Percentiles rank a stretch among this genome's conserved stretches.
These are phyloP conservation scores for Sclerotinia nivalis DNA, from an alignment of 2,329 filamentous ascomycete species.

Conservation along the genomic window DNA sequence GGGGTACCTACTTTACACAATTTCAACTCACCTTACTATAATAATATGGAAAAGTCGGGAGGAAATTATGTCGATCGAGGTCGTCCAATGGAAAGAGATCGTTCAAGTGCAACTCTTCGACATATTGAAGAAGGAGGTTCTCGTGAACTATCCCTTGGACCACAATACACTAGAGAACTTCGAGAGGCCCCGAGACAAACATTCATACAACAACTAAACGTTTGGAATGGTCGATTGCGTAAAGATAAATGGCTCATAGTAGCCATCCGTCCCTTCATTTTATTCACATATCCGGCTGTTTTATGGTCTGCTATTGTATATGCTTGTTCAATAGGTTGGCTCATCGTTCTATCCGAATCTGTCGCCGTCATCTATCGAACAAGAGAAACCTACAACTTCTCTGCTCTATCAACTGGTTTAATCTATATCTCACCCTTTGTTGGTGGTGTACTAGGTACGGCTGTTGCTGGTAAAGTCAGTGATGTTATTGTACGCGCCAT, in stretches of 20 bases:
- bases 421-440: constrained; percentile 90
- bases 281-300: constrained; percentile 84
- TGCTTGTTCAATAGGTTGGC: constrained; percentile 85
- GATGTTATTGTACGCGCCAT: constrained; percentile 82
- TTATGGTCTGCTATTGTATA: constrained; percentile 88
- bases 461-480: constrained; percentile 83
- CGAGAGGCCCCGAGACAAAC: constrained; percentile 67
- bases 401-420: constrained; percentile 75
- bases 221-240: constrained; percentile 76
- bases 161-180: constrained; percentile 68
- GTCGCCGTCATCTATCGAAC: constrained; percentile 78
- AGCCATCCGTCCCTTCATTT: constrained; percentile 75
- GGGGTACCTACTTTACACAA: constrained; percentile 42
- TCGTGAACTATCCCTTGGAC: constrained; percentile 10
- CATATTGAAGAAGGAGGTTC: background rate
- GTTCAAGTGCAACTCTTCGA: background rate
- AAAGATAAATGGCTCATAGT: constrained; percentile 79
- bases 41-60: constrained; percentile 30
- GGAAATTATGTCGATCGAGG: constrained; percentile 27
- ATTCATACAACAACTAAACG: constrained; percentile 71
- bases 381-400: constrained; percentile 73
- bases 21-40: constrained; percentile 44
- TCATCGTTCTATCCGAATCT: constrained; percentile 90
- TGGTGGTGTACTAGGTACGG: constrained; percentile 86
- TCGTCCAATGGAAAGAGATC: constrained; percentile 1